A percentile compares a stretch with the other conserved stretches of the same genome.
phyloP scores from a whole-genome alignment of 495 filamentous ascomycete species.

The Hypoxylon rickii region DNA sequence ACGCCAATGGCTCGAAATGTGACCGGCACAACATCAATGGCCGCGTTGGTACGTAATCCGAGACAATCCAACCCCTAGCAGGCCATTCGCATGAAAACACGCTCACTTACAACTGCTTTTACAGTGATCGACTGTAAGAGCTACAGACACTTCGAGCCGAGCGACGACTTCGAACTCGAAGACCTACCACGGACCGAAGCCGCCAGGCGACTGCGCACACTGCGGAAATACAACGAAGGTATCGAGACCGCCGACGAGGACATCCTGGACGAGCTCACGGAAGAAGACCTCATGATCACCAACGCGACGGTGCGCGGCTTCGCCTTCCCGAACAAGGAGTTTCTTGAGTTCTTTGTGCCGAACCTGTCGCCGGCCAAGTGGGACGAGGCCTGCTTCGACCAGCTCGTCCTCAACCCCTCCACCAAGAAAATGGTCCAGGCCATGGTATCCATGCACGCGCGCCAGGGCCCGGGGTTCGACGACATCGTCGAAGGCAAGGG shows the following conservation, averaged over 20 bases:
- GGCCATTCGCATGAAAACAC: too few relatives aligned
- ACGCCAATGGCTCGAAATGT: background rate
- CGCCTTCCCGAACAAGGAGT: slow-evolving; percentile 38
- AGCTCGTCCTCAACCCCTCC: slow-evolving; percentile 55
- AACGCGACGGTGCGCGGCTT: slow-evolving; percentile 44
- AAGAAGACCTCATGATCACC: slow-evolving; percentile 37
- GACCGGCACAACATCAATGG: slow-evolving; percentile 7
- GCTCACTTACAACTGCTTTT: too few relatives aligned
- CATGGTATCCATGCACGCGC: slow-evolving; percentile 46
- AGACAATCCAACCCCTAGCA: too few relatives aligned
- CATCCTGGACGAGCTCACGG: slow-evolving; percentile 28
- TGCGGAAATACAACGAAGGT: slow-evolving; percentile 3
- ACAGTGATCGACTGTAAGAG: slow-evolving; percentile 46
- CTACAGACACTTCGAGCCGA: slow-evolving; percentile 33
- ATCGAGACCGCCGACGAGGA: slow-evolving; percentile 1
- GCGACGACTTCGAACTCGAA: slow-evolving; percentile 36
- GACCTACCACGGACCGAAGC: slow-evolving; percentile 23
- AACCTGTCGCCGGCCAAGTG: slow-evolving; percentile 35
- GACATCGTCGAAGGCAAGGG: slow-evolving; percentile 48
- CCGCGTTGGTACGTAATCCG: too few relatives aligned
- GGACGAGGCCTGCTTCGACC: slow-evolving; percentile 51
- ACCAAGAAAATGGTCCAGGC: slow-evolving; percentile 59
- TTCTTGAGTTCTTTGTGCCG: slow-evolving; percentile 43
- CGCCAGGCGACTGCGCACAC: slow-evolving; percentile 16
- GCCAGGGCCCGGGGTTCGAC: slow-evolving; percentile 19